Percentiles rank a stretch among this genome's conserved stretches.
phyloP scores from a whole-genome alignment of 352 stramenopile species.

The Globisporangium carolinianum region DNA sequence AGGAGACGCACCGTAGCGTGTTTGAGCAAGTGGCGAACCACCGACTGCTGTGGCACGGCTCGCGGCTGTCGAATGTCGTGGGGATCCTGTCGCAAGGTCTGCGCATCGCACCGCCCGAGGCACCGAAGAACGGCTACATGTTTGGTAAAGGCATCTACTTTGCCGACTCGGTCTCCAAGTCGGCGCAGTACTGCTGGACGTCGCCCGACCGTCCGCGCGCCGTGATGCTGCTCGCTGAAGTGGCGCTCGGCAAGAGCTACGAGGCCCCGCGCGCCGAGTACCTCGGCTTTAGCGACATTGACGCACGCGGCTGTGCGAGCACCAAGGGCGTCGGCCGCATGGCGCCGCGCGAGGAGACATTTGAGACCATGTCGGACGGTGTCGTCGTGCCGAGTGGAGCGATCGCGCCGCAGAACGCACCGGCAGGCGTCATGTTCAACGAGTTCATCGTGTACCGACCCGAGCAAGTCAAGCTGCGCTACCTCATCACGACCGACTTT shows the following conservation, averaged over 20 bases:
- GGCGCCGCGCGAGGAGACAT: constrained; percentile 28
- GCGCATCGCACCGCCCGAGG: constrained; percentile 73
- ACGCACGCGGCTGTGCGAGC: constrained; percentile 37
- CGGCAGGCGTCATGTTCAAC: no score
- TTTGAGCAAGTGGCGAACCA: no score
- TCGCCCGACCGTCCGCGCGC: background rate
- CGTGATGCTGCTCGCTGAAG: constrained; percentile 58
- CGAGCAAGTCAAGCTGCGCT: no score
- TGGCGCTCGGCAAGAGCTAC: constrained; percentile 46
- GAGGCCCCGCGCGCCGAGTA: constrained; percentile 45
- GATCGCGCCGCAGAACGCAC: no score
- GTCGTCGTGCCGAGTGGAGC: no score
- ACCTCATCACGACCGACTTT: no score
- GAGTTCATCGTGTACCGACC: no score
- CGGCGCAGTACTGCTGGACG: constrained; percentile 64
- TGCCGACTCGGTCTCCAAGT: constrained; percentile 78
- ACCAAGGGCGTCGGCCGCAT: constrained; percentile 49
- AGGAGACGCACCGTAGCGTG: no score
- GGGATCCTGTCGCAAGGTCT: constrained; percentile 78
- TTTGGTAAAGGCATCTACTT: constrained; percentile 89
- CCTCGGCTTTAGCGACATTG: constrained; percentile 37
- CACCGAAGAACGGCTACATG: constrained; percentile 69
- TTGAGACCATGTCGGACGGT: no score
- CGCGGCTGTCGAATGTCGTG: constrained; percentile 63
- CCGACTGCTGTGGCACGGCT: constrained; percentile 79